These are phyloP conservation scores for Aspergillus floridensis DNA, from an alignment of 2,329 filamentous ascomycete species.

Conservation along the genomic window DNA sequence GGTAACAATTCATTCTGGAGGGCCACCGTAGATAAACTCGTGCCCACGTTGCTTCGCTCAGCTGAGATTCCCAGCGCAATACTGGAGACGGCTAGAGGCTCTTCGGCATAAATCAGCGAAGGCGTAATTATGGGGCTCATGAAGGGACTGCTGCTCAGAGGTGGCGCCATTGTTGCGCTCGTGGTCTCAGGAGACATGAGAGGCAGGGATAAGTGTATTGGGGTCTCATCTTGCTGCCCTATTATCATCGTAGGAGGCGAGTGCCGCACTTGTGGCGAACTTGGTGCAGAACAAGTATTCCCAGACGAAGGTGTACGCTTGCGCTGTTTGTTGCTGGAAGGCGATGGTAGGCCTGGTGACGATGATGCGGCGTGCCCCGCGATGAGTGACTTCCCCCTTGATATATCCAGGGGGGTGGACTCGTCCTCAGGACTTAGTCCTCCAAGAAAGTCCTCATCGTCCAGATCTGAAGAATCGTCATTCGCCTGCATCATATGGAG, in stretches of 20 bases:
- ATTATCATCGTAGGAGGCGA: slow-evolving; percentile 16
- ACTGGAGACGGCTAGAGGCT: slow-evolving; percentile 1
- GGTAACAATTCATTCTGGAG: slow-evolving; percentile 39
- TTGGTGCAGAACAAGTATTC: slow-evolving; percentile 30
- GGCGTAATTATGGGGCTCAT: slow-evolving; percentile 20
- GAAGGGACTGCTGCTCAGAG: slow-evolving; percentile 36
- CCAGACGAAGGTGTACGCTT: slow-evolving; percentile 37
- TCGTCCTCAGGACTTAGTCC: slow-evolving; percentile 45
- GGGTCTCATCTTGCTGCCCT: background rate
- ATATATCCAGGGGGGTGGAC: slow-evolving; percentile 43
- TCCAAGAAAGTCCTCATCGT: slow-evolving; percentile 43
- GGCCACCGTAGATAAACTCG: slow-evolving; percentile 33
- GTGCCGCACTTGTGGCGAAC: slow-evolving; percentile 19
- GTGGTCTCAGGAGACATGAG: slow-evolving; percentile 22
- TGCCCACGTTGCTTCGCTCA: slow-evolving; percentile 11
- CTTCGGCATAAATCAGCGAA: slow-evolving; percentile 3
- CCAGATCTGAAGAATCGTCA: slow-evolving; percentile 37
- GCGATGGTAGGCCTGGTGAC: slow-evolving; percentile 26
- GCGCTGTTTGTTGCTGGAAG: slow-evolving; percentile 30
- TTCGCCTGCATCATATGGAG: slow-evolving; percentile 46
- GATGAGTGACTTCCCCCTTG: slow-evolving; percentile 33
- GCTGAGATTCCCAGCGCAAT: background rate
- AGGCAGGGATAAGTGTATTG: slow-evolving; percentile 6
- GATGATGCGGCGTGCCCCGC: slow-evolving; percentile 19
- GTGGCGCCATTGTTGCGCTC: slow-evolving; percentile 39